Percentiles rank a stretch among this genome's conserved stretches.
Evolutionary conservation across 108 stramenopile genomes (phyloP).

Genomic region (Cylindrotheca closterium): DNA sequence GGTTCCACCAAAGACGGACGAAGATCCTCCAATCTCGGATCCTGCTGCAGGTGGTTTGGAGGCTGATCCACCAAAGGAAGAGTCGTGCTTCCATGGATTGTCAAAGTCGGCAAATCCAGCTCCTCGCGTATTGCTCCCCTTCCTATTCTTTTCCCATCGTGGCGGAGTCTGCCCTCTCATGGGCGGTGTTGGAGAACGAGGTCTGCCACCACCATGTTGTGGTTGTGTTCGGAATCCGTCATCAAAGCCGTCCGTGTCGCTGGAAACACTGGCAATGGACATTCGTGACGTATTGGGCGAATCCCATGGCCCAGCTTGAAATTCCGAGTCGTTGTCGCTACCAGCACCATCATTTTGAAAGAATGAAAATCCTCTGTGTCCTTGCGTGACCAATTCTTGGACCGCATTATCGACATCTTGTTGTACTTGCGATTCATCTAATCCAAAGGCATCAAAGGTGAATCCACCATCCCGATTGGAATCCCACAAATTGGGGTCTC

Average conservation of each 20-base stretch:
- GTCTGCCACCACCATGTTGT: background rate
- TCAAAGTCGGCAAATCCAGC: slow-evolving; percentile 8
- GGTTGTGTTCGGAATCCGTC: background rate
- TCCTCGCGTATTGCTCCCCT: background rate
- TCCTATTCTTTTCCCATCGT: slow-evolving; percentile 14
- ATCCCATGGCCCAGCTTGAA: slow-evolving; percentile 24
- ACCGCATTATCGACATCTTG: slow-evolving; percentile 71
- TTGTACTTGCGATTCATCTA: slow-evolving; percentile 61
- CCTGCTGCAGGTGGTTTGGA: background rate
- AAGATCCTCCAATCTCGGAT: background rate
- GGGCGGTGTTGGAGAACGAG: background rate
- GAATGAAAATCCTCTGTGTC: slow-evolving; percentile 25
- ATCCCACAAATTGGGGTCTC: slow-evolving; percentile 29
- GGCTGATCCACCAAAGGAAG: slow-evolving; percentile 8
- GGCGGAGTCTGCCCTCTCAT: slow-evolving; percentile 16
- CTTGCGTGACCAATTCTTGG: slow-evolving; percentile 51
- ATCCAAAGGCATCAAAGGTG: slow-evolving; percentile 72
- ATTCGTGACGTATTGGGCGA: slow-evolving; percentile 31
- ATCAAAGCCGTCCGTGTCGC: slow-evolving; percentile 20
- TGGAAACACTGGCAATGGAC: background rate
- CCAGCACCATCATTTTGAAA: slow-evolving; percentile 25
- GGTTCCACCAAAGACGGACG: slow-evolving; percentile 18
- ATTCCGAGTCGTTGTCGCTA: slow-evolving; percentile 2
- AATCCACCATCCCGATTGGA: slow-evolving; percentile 38
- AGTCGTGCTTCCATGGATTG: slow-evolving; percentile 36